Conservation (phyloP, 371 early-diverging fungal genomes). For the Mucor mucedo region DNA sequence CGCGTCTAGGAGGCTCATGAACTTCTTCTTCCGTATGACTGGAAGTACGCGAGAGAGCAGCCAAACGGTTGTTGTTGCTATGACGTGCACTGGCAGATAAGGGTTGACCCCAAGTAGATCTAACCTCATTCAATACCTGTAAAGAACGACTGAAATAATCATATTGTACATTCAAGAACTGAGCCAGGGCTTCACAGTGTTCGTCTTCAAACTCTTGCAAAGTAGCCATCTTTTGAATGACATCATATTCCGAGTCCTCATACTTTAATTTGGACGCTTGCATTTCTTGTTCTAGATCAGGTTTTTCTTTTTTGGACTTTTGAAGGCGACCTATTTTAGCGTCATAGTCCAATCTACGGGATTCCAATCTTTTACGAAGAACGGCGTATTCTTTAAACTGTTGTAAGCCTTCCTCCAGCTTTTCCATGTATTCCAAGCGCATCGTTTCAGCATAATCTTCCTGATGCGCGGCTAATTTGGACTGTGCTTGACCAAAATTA, state of each 20-base stretch:
- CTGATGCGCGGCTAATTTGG: conserved; percentile 65
- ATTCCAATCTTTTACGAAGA: conserved; percentile 83
- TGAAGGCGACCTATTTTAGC: conserved; percentile 85
- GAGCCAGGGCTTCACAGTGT: conserved; percentile 57
- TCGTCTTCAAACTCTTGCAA: conserved; percentile 76
- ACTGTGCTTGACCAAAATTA: conserved; percentile 70
- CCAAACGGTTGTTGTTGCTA: not conserved
- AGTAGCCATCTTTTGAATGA: conserved; percentile 68
- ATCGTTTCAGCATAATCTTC: conserved; percentile 55
- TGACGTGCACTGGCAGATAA: not conserved
- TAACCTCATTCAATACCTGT: conserved; percentile 41
- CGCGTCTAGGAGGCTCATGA: not conserved
- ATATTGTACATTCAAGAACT: conserved; percentile 62
- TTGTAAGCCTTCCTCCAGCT: conserved; percentile 51
- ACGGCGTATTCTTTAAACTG: conserved; percentile 71
- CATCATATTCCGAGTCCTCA: conserved; percentile 83
- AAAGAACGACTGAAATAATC: conserved; percentile 50
- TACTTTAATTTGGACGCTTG: conserved; percentile 89
- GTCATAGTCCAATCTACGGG: conserved; percentile 91
- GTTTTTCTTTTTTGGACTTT: conserved; percentile 83
- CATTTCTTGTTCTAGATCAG: conserved; percentile 71
- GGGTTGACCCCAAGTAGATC: conserved; percentile 22
- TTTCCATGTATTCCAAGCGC: conserved; percentile 50
- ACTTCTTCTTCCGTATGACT: conserved; percentile 14
- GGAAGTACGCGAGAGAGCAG: conserved; percentile 18